Evolutionary conservation across 768 basidiomycete species (phyloP), one percentile per base, ranked within the genome.

Genomic region (Termitomyces sp.): DNA sequence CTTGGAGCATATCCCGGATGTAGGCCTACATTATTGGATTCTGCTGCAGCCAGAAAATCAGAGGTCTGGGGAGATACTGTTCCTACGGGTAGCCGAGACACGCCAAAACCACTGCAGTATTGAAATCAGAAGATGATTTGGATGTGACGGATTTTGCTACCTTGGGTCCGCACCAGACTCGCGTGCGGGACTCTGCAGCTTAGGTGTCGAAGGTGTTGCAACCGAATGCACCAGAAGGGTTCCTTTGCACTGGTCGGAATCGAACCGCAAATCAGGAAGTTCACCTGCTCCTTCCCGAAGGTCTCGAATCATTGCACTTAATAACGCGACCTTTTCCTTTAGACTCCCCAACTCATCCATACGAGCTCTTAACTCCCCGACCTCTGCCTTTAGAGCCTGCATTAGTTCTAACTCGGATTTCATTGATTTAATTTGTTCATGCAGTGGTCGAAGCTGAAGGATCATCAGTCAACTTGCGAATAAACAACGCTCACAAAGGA

Each of bases 391-490:
- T 14, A 75, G 64, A n/a, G 60, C 55, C 46, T 70, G 69, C 62
- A 76, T 65, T 38, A 69, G 62, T 35, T 73, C 70, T 22, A 83
- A 64, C 63, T 84, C 79, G 35, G 72, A 65, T 65, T 76, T 78
- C 52, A 84, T 71, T 3, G 71, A 68, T 55, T 77, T 70, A 22
- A 83, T 65, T 62, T 82, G 82, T 51, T 76, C 74, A 54, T 79
- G 75, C 14, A 87, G 65, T 18, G 85, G 83, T 38, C 73, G 76
- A 55, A 83, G 62, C 83, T 84, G 32, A 50, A 36, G 59, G 49
- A 47, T 56, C 55, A 64, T 40, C 47, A 32, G 43, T 16, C 16
- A 54, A 16, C 20, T 46, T 47, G 26, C 5, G 7, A 30, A 52
- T n/a, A 28, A 6, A 41, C 11, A 41, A 30, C 14, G 26, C 24